Base-by-base conservation (phyloP, 1,284 basidiomycete species). In the Golubevia sp. region DNA sequence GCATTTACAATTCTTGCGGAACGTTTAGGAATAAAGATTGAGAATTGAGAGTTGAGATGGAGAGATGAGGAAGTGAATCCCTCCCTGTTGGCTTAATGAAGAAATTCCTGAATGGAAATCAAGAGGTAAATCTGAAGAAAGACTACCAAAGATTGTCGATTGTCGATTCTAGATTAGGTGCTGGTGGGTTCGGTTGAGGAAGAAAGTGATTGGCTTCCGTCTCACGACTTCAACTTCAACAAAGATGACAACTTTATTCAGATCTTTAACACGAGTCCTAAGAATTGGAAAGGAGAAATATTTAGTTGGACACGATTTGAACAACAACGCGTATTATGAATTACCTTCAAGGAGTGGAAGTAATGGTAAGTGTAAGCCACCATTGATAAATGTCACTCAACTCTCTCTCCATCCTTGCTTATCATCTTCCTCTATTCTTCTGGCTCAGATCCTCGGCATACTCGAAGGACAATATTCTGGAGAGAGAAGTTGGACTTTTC, bases 311-410 rank as follows among this genome's bases (percentile, higher is more conserved):
- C 54, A 67, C 8, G 78, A 81, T 27, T 64, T 81, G 26, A 64
- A 64, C 8, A 67, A 73, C 27, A 81, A 81, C 56, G 26, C 59
- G 0, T 81, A 77, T 58, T 67, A 76, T 60, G 78, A 81, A 56
- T 58, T 74, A 0, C 78, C 78, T 4, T 71, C 75, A 2, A 65
- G 69, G 1, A 66, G 66, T 21, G 77, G 74, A 7, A 69, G 68
- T 13, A 44, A 52, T 15, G 77, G 79, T 70, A 71, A 73, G 25
- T 66, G 73, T 2, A 71, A 70, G 44, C 76, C 77, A 3, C 70
- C 73, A 0, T 64, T 76, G 27, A 56, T 20, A 53, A 13, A 52
- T 7, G 6, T 52, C 21, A 52, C 5, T 52, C 25, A 27, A 7
- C 13, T 26, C 25, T 26, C 50, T 52, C 50, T 23, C 6, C 6